These are phyloP conservation scores for Eucalyptus grandis DNA, from an alignment of 345 rosid genomes.

Conservation along the genomic window DNA sequence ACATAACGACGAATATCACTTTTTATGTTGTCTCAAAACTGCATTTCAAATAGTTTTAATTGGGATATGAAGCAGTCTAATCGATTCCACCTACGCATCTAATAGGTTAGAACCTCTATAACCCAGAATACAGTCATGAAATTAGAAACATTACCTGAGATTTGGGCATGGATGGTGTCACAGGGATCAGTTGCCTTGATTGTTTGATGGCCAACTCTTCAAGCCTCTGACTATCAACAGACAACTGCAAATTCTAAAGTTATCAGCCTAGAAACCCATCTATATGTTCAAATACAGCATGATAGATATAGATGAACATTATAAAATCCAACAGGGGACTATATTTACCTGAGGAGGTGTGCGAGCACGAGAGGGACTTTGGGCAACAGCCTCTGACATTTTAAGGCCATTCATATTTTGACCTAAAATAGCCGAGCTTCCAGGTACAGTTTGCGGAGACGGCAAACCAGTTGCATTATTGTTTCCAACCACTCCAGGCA, in stretches of 20 bases:
- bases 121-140: neutral
- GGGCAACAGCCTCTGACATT: slow-evolving; percentile 84
- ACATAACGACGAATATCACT: neutral
- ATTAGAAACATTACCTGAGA: slow-evolving; percentile 28
- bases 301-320: neutral
- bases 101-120: neutral
- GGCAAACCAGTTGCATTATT: slow-evolving; percentile 2
- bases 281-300: neutral
- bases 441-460: slow-evolving; percentile 9
- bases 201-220: slow-evolving; percentile 71
- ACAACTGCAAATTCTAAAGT: slow-evolving; percentile 18
- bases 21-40: neutral
- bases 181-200: slow-evolving; percentile 63
- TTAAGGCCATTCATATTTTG: slow-evolving; percentile 29
- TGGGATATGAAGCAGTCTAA: neutral
- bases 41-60: neutral
- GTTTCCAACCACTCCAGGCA: slow-evolving; percentile 30
- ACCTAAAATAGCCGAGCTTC: slow-evolving; percentile 8
- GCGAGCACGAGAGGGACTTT: slow-evolving; percentile 42
- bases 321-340: neutral
- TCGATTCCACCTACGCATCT: neutral
- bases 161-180: slow-evolving; percentile 60
- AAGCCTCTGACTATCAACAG: slow-evolving; percentile 49
- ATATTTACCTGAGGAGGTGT: slow-evolving; percentile 9
- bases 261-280: neutral